Evolutionary conservation across 495 filamentous ascomycete species (phyloP).

Genomic region (Darksidea phi): DNA sequence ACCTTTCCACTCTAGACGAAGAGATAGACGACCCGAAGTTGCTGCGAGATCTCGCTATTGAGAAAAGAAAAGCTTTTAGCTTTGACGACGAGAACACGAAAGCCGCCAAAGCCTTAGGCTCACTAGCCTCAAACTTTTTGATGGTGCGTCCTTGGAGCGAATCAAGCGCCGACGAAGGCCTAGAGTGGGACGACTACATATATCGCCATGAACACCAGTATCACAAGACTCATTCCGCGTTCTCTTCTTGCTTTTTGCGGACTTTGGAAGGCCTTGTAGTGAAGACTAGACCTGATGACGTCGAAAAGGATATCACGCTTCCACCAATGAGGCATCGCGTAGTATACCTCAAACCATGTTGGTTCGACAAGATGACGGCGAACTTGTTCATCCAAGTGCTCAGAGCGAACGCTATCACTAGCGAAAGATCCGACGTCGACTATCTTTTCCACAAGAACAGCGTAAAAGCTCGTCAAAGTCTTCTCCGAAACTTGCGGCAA

Average conservation of each 20-base stretch:
- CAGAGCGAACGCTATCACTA: slow-evolving; percentile 85
- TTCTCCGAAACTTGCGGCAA: slow-evolving; percentile 78
- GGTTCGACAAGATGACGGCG: slow-evolving; percentile 77
- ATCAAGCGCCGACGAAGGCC: slow-evolving; percentile 47
- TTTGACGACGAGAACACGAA: slow-evolving; percentile 29
- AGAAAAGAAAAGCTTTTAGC: slow-evolving; percentile 38
- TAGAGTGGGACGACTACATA: slow-evolving; percentile 73
- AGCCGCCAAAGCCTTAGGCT: slow-evolving; percentile 64
- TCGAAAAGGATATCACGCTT: slow-evolving; percentile 61
- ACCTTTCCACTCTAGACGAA: slow-evolving; percentile 48
- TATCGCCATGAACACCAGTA: slow-evolving; percentile 60
- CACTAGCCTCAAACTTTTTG: slow-evolving; percentile 71
- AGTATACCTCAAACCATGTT: slow-evolving; percentile 74
- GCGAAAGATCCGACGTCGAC: slow-evolving; percentile 75
- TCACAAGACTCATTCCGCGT: slow-evolving; percentile 45
- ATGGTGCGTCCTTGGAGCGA: slow-evolving; percentile 75
- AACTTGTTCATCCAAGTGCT: slow-evolving; percentile 83
- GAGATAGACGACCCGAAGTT: slow-evolving; percentile 35
- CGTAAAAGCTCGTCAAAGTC: slow-evolving; percentile 57
- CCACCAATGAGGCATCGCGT: slow-evolving; percentile 70
- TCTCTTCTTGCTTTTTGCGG: slow-evolving; percentile 58
- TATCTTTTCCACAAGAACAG: slow-evolving; percentile 85
- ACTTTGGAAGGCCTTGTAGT: slow-evolving; percentile 77
- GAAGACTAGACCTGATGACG: slow-evolving; percentile 70
- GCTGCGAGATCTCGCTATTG: slow-evolving; percentile 35